phyloP scores from a whole-genome alignment of 331 rosid genomes.

The Acacia concinna region DNA sequence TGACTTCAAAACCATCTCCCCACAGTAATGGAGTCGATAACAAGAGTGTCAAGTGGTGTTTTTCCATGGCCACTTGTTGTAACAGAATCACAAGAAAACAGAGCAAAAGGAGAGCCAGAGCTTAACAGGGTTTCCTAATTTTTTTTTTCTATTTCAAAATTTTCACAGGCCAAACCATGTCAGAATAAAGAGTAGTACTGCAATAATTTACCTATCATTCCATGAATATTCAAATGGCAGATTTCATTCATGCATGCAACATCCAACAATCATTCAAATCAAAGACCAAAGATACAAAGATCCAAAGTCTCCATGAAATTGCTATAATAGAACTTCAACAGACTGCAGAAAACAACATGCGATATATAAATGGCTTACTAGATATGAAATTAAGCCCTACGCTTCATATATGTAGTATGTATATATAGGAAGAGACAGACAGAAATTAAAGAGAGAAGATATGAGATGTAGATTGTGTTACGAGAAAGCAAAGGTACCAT shows the following conservation, averaged over 20 bases:
- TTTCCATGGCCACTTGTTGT: neutral
- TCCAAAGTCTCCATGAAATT: neutral
- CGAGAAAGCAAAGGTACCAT: slow-evolving; percentile 26
- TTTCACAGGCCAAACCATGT: too few relatives aligned
- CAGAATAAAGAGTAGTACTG: too few relatives aligned
- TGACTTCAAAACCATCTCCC: neutral
- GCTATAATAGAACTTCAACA: neutral
- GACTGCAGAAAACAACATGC: neutral
- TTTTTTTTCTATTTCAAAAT: too few relatives aligned
- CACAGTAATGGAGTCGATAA: slow-evolving; percentile 20
- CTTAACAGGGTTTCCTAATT: neutral
- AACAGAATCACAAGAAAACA: neutral
- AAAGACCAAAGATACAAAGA: neutral
- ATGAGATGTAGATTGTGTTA: neutral
- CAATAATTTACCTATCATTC: too few relatives aligned
- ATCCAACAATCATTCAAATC: neutral
- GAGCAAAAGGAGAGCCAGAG: neutral
- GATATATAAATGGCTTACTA: neutral
- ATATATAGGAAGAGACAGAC: neutral
- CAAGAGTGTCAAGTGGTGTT: neutral
- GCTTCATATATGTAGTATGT: too few relatives aligned
- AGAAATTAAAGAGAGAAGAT: neutral
- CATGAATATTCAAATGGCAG: too few relatives aligned
- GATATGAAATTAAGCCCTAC: neutral
- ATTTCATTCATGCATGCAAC: too few relatives aligned